Percentiles rank a stretch among this genome's conserved stretches.
phyloP scores from a whole-genome alignment of 192 early-diverging fungal species.

The Diversispora epigaea region DNA sequence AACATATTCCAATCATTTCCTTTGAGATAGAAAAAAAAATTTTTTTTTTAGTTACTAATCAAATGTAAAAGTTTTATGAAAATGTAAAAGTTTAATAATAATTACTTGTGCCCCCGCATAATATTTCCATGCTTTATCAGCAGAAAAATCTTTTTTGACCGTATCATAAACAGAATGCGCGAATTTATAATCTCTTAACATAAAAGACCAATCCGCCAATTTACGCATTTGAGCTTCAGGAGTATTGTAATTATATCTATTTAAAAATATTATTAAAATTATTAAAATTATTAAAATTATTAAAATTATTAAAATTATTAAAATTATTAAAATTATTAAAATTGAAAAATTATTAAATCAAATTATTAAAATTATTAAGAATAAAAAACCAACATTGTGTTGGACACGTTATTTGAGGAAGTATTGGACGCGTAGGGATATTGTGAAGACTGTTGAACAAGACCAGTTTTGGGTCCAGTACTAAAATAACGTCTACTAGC shows the following conservation, averaged over 20 bases:
- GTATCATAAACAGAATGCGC: slow-evolving; percentile 88
- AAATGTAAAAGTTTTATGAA: not conserved
- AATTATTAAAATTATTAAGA: slow-evolving; percentile 36
- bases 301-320: slow-evolving; percentile 35
- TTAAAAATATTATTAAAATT: not conserved
- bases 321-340: not conserved
- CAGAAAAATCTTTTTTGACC: slow-evolving; percentile 80
- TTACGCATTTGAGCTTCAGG: slow-evolving; percentile 90
- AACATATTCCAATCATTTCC: slow-evolving; percentile 91
- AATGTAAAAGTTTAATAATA: not conserved
- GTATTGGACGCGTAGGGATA: slow-evolving; percentile 40
- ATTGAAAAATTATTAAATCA: slow-evolving; percentile 19
- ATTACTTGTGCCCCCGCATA: slow-evolving; percentile 67
- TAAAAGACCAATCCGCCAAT: slow-evolving; percentile 95
- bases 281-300: not conserved
- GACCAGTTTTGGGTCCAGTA: slow-evolving; percentile 42
- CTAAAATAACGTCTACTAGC: slow-evolving; percentile 86
- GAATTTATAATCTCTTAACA: slow-evolving; percentile 91
- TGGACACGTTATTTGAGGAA: slow-evolving; percentile 35
- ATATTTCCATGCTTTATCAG: slow-evolving; percentile 76
- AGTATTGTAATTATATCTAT: slow-evolving; percentile 66
- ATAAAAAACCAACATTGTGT: slow-evolving; percentile 36
- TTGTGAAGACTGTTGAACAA: slow-evolving; percentile 44
- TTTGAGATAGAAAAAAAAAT: slow-evolving; percentile 25
- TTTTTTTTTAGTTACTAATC: not conserved